Conservation (phyloP, 331 rosid genomes). For the Erythrophleum ivorense region DNA sequence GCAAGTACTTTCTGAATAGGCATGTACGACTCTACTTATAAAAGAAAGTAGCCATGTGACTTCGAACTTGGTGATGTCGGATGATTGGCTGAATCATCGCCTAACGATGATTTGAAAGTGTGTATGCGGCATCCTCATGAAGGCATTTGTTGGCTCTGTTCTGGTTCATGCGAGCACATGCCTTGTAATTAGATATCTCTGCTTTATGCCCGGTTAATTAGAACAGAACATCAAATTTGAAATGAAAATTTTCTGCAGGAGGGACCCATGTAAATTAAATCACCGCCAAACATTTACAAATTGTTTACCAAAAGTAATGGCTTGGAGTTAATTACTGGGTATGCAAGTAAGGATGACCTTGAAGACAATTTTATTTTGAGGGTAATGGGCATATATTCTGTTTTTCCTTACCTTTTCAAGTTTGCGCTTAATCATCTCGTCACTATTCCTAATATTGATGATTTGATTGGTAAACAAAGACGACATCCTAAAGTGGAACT, state of each 20-base stretch:
- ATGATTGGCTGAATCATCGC: conserved; percentile 26
- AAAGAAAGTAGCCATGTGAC: conserved; percentile 28
- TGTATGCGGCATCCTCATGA: not conserved
- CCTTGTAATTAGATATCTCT: not conserved
- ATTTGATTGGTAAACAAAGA: not conserved
- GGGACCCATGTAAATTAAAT: too few species aligned
- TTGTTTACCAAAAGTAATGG: too few species aligned
- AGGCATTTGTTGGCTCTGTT: not conserved
- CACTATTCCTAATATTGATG: not conserved
- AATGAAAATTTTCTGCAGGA: too few species aligned
- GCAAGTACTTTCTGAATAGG: not conserved
- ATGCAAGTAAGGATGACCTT: too few species aligned
- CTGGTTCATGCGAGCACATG: not conserved
- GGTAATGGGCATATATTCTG: not conserved
- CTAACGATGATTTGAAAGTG: conserved; percentile 9
- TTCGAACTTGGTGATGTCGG: conserved; percentile 28
- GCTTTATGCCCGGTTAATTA: not conserved
- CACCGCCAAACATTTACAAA: too few species aligned
- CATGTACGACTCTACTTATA: not conserved
- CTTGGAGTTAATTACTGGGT: too few species aligned
- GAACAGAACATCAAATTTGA: not conserved
- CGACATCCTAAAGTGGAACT: not conserved
- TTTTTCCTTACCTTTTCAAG: not conserved
- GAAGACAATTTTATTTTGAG: too few species aligned
- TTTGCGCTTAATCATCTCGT: not conserved